These are phyloP conservation scores for Arachis monticola DNA, from an alignment of 331 rosid species.

Conservation along the genomic window DNA sequence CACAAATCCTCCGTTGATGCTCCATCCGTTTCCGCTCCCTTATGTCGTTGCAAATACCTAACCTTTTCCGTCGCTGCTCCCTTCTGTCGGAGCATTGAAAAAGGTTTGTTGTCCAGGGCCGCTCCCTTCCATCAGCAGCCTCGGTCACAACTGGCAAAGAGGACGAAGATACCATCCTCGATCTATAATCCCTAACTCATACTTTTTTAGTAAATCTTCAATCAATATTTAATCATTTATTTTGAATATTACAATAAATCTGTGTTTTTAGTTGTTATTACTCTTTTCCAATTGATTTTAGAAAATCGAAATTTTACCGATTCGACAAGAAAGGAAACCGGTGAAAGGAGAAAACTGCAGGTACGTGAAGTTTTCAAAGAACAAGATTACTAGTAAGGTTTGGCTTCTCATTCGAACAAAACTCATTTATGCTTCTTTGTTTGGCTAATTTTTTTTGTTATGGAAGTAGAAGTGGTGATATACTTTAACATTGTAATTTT, in stretches of 20 bases:
- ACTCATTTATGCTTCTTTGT: too few species aligned
- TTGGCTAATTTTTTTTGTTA: too few species aligned
- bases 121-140: conserved; percentile 76
- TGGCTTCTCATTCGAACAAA: conserved; percentile 67
- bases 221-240: not conserved
- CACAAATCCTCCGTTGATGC: too few species aligned
- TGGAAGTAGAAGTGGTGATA: too few species aligned
- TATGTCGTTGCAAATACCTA: too few species aligned
- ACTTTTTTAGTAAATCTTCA: not conserved
- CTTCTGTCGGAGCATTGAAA: too few species aligned
- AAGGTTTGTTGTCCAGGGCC: too few species aligned
- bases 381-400: conserved; percentile 71
- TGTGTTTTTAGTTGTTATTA: not conserved
- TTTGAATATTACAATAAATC: not conserved
- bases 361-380: conserved; percentile 82
- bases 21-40: too few species aligned
- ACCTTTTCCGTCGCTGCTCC: too few species aligned
- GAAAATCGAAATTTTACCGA: conserved; percentile 88
- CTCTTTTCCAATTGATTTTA: conserved; percentile 23
- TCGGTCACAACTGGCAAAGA: conserved; percentile 95
- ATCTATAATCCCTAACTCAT: conserved; percentile 55
- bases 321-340: conserved; percentile 93
- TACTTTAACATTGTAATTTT: too few species aligned
- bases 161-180: conserved; percentile 75
- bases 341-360: conserved; percentile 97